A percentile compares a stretch with the other conserved stretches of the same genome.
phyloP scores from a whole-genome alignment of 2,329 filamentous ascomycete genomes.

The Lasiodiplodia gonubiensis region DNA sequence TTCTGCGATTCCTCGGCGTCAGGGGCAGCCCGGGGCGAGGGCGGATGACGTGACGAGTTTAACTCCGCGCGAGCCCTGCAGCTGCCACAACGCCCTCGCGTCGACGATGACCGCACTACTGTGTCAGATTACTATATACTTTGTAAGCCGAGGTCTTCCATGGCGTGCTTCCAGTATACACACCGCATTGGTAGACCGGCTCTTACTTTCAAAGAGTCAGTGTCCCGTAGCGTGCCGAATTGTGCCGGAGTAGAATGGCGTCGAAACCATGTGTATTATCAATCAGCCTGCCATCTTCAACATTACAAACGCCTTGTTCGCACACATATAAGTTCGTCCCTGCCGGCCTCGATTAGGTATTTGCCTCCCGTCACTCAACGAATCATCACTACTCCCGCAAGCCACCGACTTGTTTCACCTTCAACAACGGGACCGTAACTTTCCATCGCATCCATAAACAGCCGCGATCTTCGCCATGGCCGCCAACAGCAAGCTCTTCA shows the following conservation, averaged over 20 bases:
- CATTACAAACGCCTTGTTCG: not conserved
- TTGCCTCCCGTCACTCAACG: not conserved
- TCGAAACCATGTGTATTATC: constrained; percentile 19
- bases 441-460: not conserved
- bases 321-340: not conserved
- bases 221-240: not conserved
- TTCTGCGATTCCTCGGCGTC: constrained; percentile 36
- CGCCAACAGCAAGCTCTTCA: constrained; percentile 35
- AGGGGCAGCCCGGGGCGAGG: not conserved
- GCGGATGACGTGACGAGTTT: not conserved
- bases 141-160: not conserved
- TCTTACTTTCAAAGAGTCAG: not conserved
- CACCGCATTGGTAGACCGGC: not conserved
- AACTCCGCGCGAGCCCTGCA: not conserved
- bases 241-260: not conserved
- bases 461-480: constrained; percentile 14
- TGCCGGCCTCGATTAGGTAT: not conserved
- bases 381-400: no score
- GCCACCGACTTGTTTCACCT: constrained; percentile 6
- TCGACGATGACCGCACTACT: not conserved
- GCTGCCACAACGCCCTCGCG: not conserved
- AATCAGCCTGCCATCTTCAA: constrained; percentile 3
- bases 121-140: not conserved
- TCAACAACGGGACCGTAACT: not conserved
- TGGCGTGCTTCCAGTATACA: not conserved